A percentile compares a stretch with the other conserved stretches of the same genome.
phyloP scores from a whole-genome alignment of 2,329 filamentous ascomycete genomes.

The Ilyonectria robusta region DNA sequence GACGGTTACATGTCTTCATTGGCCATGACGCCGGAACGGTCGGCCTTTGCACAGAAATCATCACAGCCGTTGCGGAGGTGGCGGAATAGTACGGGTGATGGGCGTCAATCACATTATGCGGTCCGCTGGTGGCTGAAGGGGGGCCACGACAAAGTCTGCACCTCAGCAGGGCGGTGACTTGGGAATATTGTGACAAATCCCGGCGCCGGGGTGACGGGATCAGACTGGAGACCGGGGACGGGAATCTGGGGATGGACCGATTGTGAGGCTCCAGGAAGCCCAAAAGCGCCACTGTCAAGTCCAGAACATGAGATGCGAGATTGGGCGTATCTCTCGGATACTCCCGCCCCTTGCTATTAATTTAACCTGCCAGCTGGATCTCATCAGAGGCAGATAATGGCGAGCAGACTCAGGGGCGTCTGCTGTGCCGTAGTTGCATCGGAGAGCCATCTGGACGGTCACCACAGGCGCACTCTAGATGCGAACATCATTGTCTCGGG shows the following conservation, averaged over 20 bases:
- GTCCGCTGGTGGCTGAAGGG: conserved; percentile 16
- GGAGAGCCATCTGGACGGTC: not conserved
- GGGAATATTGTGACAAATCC: not conserved
- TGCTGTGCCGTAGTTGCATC: conserved; percentile 8
- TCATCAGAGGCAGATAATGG: not conserved
- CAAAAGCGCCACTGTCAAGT: not conserved
- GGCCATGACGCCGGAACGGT: conserved; percentile 34
- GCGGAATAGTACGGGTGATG: conserved; percentile 34
- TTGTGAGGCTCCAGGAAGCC: not conserved
- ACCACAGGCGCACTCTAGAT: not conserved
- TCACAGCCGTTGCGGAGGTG: conserved; percentile 27
- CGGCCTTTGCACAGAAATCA: conserved; percentile 31
- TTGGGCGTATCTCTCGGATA: not conserved
- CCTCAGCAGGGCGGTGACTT: conserved; percentile 18
- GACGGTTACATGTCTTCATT: conserved; percentile 12
- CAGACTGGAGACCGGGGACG: not conserved
- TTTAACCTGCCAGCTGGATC: not conserved
- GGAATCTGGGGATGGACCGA: conserved; percentile 1
- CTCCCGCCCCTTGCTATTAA: not conserved
- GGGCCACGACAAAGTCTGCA: conserved; percentile 34
- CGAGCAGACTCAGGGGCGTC: not conserved
- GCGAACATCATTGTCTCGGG: not conserved
- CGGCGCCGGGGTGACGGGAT: not conserved
- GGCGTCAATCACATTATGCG: conserved; percentile 26
- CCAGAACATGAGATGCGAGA: not conserved